These are phyloP conservation scores for Mucuna pruriens DNA, from an alignment of 306 rosid genomes.

Conservation along the genomic window DNA sequence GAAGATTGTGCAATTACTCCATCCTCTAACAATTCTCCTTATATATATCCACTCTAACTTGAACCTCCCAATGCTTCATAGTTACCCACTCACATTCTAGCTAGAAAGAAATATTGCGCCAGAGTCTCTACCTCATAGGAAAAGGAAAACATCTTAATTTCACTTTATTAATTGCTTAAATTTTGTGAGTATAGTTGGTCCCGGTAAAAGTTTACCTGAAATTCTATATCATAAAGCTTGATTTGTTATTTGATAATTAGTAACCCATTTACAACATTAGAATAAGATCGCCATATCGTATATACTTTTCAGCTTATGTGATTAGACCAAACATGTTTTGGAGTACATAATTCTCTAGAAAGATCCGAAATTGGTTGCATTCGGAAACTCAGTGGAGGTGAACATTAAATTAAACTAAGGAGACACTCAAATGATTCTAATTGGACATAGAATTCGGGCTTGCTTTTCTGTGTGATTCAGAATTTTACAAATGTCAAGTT, in stretches of 20 bases:
- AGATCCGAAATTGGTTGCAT: slow-evolving; percentile 30
- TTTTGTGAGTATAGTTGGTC: background rate
- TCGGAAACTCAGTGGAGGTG: slow-evolving; percentile 14
- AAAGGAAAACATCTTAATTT: too few species aligned
- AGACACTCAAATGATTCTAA: slow-evolving; percentile 5
- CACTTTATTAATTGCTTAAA: too few species aligned
- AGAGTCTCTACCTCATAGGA: too few species aligned
- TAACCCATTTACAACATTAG: background rate
- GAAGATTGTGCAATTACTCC: too few species aligned
- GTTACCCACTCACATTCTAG: too few species aligned
- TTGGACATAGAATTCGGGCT: slow-evolving; percentile 17
- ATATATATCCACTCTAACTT: too few species aligned
- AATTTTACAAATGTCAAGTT: slow-evolving; percentile 9
- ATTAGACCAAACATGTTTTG: background rate
- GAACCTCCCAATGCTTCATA: too few species aligned
- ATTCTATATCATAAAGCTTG: background rate
- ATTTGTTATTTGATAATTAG: background rate
- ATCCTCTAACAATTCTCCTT: too few species aligned
- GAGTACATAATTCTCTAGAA: background rate
- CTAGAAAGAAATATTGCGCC: too few species aligned
- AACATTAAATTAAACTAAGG: slow-evolving; percentile 11
- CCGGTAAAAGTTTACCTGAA: too few species aligned
- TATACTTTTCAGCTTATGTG: background rate
- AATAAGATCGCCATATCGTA: background rate
- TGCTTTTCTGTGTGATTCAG: slow-evolving; percentile 24